Evolutionary conservation across 495 filamentous ascomycete species (phyloP), one percentile per base, ranked within the genome.

Genomic region (Annulohypoxylon nitens): DNA sequence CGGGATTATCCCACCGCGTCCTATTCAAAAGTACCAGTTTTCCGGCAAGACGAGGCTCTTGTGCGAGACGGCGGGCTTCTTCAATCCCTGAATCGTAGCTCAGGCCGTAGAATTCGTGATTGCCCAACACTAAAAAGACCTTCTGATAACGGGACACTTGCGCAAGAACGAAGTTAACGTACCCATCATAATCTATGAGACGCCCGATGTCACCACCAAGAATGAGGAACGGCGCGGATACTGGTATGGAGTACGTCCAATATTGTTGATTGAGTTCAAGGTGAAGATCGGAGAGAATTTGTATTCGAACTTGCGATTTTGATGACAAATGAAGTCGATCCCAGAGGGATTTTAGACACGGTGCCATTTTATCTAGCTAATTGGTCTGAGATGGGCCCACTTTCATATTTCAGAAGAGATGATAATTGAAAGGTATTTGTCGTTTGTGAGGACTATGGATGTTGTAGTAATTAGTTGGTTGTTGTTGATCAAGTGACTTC

Each of bases 201-300:
- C 85, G 83, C 2, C 89, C 89, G 57, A 90, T 84, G 71, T 90
- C 88, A 12, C 88, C 88, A 0, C 84, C 86, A 0, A 90, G 82
- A 25, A 90, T 81, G 5, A 91, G 83, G 73, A 85, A 80, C 33
- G 83, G 78, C 0, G 88, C 83, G 11, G 77, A 75, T 1, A 77
- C 73, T 0, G 87, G 84, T 25, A 89, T 81, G 55, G 82, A 74
- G 55, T 80, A 89, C 1, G 81, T 78, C 4, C 73, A 60, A 62
- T 89, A 90, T 76, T 87, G 86, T 50, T 82, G 79, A 5, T 81
- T 82, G 18, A 88, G 60, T 64, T 90, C 87, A 0, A 90, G 85
- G 74, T 90, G 87, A 0, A 90, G 85, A 61, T 90, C 92, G 16
- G 88, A 92, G 70, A 87, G 92, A 33, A 89, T 90, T 78, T 94